Evolutionary conservation across 1,284 basidiomycete species (phyloP), one percentile per base, ranked within the genome.

Genomic region (Schizophyllum commune): DNA sequence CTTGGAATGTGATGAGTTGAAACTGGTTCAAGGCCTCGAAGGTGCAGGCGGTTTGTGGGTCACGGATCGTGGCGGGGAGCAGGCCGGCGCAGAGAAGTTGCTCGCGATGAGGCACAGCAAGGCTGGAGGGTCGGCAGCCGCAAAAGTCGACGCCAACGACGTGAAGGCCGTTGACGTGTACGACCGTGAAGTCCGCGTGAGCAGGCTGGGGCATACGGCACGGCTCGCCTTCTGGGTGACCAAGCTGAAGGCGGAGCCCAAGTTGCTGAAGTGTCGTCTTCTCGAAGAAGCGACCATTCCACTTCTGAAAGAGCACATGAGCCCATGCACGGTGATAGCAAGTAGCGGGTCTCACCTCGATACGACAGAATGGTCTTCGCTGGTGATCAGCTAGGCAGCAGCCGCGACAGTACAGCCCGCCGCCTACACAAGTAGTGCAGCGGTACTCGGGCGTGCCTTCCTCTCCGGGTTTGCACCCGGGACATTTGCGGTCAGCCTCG

Each of bases 111-210:
- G 11, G 11, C 2, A 11, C 53, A 5, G 15, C 4, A 4, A 4
- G 5, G 20, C 2, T 13, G 39, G 9, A 7, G 32, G 22, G 13
- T 8, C 63, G 59, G 64, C 75, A 77, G 0, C 63, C 66, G 58
- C 75, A 77, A 61, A 68, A 75, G 54, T 72, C 62, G 2, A 77
- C 32, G 1, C 57, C 60, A 5, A 76, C 66, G 0, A 67, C 33
- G 55, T 74, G 73, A n/a, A 76, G 64, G 0, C 74, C 74, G 47
- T 68, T 69, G 5, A 61, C 64, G 60, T 75, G 65, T 8, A 77
- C 55, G 4, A 75, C 65, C 0, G 69, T 61, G 56, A 76, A 74
- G 15, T 68, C 62, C 20, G 54, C 53, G 21, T 52, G 32, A 1
- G 61, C 55, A 1, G 19, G 53, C 5, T 32, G 47, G 0, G 65